phyloP scores from a whole-genome alignment of 2,329 filamentous ascomycete genomes.

The Sporothrix euskadiensis region DNA sequence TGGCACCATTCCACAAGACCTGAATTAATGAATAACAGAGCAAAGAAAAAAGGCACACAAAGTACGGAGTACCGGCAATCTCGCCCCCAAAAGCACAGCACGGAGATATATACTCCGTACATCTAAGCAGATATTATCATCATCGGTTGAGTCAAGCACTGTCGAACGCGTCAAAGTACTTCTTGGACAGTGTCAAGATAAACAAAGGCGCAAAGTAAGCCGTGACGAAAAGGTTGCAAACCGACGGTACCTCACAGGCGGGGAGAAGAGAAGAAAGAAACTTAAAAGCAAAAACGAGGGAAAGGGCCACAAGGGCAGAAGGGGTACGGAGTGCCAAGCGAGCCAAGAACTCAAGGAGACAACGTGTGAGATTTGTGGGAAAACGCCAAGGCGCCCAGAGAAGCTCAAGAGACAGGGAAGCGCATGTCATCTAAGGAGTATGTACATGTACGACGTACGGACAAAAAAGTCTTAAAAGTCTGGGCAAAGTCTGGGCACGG shows the following conservation, averaged over 20 bases:
- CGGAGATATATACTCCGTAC: background rate
- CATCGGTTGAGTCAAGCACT: background rate
- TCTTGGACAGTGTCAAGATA: background rate
- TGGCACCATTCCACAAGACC: background rate
- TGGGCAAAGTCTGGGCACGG: conserved; percentile 8
- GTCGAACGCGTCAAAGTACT: background rate
- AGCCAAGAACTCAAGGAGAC: background rate
- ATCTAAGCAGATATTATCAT: background rate
- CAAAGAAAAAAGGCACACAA: background rate
- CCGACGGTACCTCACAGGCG: background rate
- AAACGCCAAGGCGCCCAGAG: conserved; percentile 10
- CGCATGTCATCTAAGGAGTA: conserved; percentile 11
- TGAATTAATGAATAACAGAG: background rate
- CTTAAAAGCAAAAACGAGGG: background rate
- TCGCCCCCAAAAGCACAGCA: background rate
- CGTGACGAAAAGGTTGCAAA: background rate
- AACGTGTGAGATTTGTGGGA: conserved; percentile 11
- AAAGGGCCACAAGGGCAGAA: background rate
- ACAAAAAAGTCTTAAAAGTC: conserved; percentile 1
- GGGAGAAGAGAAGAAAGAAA: background rate
- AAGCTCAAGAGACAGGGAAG: conserved; percentile 9
- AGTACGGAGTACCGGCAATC: background rate
- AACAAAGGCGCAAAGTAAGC: background rate
- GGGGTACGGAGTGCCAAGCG: background rate
- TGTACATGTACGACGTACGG: background rate